These are phyloP conservation scores for Canna indica DNA, from an alignment of 176 grass and related monocot genomes.

Conservation along the genomic window DNA sequence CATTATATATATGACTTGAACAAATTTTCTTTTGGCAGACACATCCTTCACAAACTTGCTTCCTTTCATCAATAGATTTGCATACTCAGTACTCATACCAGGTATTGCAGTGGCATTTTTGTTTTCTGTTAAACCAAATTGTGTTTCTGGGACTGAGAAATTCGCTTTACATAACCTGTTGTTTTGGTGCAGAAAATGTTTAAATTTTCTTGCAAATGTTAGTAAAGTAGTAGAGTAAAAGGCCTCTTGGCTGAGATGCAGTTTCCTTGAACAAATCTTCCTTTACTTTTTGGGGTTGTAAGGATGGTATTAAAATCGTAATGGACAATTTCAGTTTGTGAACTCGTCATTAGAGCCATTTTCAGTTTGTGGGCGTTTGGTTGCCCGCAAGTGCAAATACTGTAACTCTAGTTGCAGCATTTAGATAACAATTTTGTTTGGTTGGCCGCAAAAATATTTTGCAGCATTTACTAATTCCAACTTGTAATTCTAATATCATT, in stretches of 20 bases:
- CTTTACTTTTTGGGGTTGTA: background rate
- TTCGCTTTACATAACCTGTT: background rate
- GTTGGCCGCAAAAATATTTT: no score
- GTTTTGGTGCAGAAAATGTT: background rate
- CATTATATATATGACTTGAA: background rate
- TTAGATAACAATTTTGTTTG: no score
- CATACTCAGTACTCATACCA: constrained; percentile 96
- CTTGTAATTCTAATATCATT: no score
- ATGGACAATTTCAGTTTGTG: no score
- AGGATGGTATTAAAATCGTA: background rate
- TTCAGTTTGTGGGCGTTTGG: no score
- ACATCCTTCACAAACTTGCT: constrained; percentile 94
- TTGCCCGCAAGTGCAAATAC: no score
- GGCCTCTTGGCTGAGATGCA: background rate
- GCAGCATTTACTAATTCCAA: no score
- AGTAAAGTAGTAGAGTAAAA: background rate
- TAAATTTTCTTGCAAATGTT: background rate
- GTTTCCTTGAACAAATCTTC: background rate
- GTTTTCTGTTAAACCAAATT: constrained; percentile 2
- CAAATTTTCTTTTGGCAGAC: constrained; percentile 38
- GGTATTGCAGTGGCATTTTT: constrained; percentile 27
- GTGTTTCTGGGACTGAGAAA: background rate
- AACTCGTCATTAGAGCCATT: no score
- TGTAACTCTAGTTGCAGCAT: no score
- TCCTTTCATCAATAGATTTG: constrained; percentile 90